Percentiles rank a stretch among this genome's conserved stretches.
phyloP scores from a whole-genome alignment of 805 yeast species.

The Kodamaea laetipori region DNA sequence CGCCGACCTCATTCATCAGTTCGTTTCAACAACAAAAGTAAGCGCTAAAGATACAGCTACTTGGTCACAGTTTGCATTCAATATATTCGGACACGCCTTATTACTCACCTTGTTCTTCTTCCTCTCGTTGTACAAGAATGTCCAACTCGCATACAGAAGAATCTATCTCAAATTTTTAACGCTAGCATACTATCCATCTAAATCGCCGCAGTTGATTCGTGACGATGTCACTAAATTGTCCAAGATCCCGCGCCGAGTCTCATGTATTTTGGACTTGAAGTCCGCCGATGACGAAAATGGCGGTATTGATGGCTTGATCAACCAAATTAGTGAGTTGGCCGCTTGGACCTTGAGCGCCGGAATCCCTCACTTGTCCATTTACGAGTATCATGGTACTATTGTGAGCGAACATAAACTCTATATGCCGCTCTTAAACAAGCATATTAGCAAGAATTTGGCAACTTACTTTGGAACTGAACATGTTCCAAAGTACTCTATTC shows the following conservation, averaged over 20 bases:
- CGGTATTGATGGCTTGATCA: slow-evolving; percentile 79
- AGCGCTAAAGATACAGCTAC: neutral
- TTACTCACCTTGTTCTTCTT: slow-evolving; percentile 55
- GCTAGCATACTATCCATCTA: slow-evolving; percentile 61
- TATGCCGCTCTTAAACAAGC: slow-evolving; percentile 54
- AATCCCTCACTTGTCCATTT: slow-evolving; percentile 66
- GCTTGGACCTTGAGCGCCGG: slow-evolving; percentile 95
- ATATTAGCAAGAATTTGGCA: slow-evolving; percentile 59
- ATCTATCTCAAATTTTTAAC: slow-evolving; percentile 58
- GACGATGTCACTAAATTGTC: slow-evolving; percentile 72
- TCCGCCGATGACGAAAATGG: slow-evolving; percentile 85
- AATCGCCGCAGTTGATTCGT: slow-evolving; percentile 82
- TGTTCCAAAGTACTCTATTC: slow-evolving; percentile 62
- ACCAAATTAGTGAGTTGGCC: slow-evolving; percentile 71
- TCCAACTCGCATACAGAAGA: slow-evolving; percentile 54
- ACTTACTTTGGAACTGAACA: slow-evolving; percentile 73
- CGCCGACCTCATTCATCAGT: slow-evolving; percentile 6
- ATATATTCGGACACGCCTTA: slow-evolving; percentile 37
- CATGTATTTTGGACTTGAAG: slow-evolving; percentile 72
- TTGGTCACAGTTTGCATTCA: slow-evolving; percentile 9
- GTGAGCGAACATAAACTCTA: slow-evolving; percentile 44
- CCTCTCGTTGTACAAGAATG: slow-evolving; percentile 56
- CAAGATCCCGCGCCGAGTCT: slow-evolving; percentile 77
- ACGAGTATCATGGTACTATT: slow-evolving; percentile 73
- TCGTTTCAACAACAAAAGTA: neutral